phyloP scores from a whole-genome alignment of 192 early-diverging fungal genomes.

The Backusella parvicylindrica region DNA sequence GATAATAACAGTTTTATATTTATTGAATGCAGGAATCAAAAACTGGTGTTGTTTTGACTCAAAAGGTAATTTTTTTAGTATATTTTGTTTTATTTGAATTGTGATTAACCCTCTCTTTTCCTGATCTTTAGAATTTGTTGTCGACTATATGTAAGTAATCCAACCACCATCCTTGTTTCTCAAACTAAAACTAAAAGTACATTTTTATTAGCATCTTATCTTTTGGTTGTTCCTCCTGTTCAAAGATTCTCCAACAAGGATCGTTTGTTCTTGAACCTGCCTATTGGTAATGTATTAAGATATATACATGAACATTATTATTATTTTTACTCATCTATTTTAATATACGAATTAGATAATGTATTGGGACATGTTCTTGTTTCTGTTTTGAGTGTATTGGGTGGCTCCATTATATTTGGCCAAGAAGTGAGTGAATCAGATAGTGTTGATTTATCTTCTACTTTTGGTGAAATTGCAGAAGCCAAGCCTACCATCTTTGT shows the following conservation, averaged over 20 bases:
- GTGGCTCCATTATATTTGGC: conserved; percentile 71
- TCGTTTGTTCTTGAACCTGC: conserved; percentile 31
- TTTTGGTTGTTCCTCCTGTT: conserved; percentile 25
- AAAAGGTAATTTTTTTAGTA: conserved; percentile 24
- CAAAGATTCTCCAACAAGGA: conserved; percentile 32
- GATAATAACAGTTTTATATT: background rate
- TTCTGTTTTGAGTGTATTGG: conserved; percentile 38
- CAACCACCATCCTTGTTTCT: background rate
- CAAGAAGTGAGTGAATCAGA: conserved; percentile 18
- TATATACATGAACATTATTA: background rate
- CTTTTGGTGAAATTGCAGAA: conserved; percentile 68
- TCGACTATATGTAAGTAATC: conserved; percentile 3
- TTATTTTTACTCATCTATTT: background rate
- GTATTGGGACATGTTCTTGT: conserved; percentile 28
- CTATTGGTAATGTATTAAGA: conserved; percentile 38
- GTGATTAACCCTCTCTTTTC: background rate
- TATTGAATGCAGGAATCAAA: background rate
- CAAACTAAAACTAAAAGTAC: background rate
- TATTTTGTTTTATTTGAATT: background rate
- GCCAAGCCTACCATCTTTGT: conserved; percentile 76
- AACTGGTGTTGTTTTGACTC: conserved; percentile 31
- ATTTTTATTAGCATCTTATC: conserved; percentile 28
- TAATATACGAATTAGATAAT: conserved; percentile 35
- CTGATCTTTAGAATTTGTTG: background rate
- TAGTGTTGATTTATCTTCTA: conserved; percentile 42